phyloP scores from a whole-genome alignment of 2,329 filamentous ascomycete species.

The Fusarium proliferatum region DNA sequence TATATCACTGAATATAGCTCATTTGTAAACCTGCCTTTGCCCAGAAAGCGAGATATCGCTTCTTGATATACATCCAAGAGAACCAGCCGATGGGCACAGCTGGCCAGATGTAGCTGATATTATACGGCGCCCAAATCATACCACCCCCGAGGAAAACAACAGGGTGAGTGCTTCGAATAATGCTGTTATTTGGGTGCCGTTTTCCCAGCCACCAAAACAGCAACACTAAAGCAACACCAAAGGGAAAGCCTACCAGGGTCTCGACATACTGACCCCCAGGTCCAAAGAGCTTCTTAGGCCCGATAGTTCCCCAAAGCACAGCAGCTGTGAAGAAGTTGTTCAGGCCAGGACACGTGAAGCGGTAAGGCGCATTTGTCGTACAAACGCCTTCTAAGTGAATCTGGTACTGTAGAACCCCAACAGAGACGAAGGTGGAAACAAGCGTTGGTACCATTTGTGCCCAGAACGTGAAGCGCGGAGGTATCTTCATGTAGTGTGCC shows the following conservation, averaged over 20 bases:
- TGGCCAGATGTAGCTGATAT: conserved; percentile 58
- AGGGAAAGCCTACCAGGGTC: conserved; percentile 53
- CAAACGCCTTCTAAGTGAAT: conserved; percentile 53
- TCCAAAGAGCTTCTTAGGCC: conserved; percentile 53
- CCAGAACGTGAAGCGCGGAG: conserved; percentile 51
- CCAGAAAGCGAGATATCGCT: conserved; percentile 60
- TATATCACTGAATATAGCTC: not conserved
- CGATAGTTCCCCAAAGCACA: conserved; percentile 56
- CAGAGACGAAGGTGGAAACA: conserved; percentile 49
- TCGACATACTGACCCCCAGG: conserved; percentile 50
- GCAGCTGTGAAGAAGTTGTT: conserved; percentile 55
- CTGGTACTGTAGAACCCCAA: conserved; percentile 53
- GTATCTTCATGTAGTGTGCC: conserved; percentile 60
- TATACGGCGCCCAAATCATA: conserved; percentile 58
- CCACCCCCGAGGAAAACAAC: conserved; percentile 56
- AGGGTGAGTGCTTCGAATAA: conserved; percentile 55
- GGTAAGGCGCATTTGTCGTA: conserved; percentile 49
- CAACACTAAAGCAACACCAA: conserved; percentile 52
- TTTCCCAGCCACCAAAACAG: conserved; percentile 52
- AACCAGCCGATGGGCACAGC: conserved; percentile 60
- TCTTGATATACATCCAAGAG: conserved; percentile 61
- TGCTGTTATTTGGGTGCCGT: conserved; percentile 46
- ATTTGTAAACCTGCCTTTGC: conserved; percentile 50
- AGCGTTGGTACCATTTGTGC: conserved; percentile 51
- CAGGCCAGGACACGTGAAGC: conserved; percentile 52